Conservation (phyloP, 176 grass and related monocot genomes). For the Oryza australiensis region DNA sequence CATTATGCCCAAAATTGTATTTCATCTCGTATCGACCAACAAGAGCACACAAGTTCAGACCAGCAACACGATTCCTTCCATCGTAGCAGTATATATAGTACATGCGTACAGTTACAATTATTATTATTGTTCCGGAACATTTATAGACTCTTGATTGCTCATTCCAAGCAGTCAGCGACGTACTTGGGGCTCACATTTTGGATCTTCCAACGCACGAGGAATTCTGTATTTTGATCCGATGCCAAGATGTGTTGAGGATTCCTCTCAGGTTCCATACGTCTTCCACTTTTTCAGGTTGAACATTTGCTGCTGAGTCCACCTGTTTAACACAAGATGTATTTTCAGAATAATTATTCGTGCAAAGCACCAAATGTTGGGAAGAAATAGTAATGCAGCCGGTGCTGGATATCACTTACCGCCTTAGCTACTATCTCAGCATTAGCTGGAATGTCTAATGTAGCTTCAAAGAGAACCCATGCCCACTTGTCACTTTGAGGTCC, state of each 20-base stretch:
- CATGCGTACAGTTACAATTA: too few species aligned
- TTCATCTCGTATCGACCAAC: not conserved
- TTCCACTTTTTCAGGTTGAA: constrained; percentile 79
- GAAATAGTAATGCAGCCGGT: not conserved
- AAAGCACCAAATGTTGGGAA: not conserved
- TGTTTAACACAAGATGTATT: constrained; percentile 35
- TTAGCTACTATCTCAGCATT: constrained; percentile 80
- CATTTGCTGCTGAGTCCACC: constrained; percentile 77
- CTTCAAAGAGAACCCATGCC: constrained; percentile 92
- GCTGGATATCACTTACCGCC: constrained; percentile 54
- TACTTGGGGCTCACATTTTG: constrained; percentile 49
- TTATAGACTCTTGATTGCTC: not conserved
- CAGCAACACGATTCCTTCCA: not conserved
- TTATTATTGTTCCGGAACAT: constrained; percentile 31
- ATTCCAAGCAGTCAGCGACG: not conserved
- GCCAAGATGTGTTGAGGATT: constrained; percentile 95
- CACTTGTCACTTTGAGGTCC: constrained; percentile 74
- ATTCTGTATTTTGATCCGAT: constrained; percentile 66
- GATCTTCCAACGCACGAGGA: not conserved
- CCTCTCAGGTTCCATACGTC: constrained; percentile 91
- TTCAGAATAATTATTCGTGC: not conserved
- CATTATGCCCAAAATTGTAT: not conserved
- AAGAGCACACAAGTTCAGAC: not conserved
- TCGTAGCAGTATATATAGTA: too few species aligned
- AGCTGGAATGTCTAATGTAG: constrained; percentile 51